Percentiles rank a stretch among this genome's conserved stretches.
Evolutionary conservation across 2,329 filamentous ascomycete genomes (phyloP).

Genomic region (Elsinoe fawcettii): DNA sequence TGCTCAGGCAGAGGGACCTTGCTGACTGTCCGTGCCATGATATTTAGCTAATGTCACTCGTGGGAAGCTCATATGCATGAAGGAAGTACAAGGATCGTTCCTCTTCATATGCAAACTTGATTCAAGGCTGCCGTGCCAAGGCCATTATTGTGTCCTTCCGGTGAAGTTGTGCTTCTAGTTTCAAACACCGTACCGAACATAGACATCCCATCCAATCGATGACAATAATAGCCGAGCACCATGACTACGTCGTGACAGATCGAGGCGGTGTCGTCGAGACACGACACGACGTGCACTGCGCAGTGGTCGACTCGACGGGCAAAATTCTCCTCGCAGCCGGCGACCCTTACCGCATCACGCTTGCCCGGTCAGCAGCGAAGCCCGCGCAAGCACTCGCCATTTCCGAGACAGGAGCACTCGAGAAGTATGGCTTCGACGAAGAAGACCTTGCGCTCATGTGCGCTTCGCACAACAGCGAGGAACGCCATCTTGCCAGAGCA

Average conservation of each 20-base stretch:
- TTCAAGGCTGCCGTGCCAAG: too few species aligned
- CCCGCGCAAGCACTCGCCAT: constrained; percentile 40
- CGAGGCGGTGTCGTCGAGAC: neutral
- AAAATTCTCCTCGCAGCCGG: constrained; percentile 36
- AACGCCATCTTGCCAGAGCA: constrained; percentile 34
- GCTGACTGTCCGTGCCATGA: neutral
- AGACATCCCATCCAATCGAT: neutral
- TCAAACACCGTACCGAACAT: too few species aligned
- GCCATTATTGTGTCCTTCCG: too few species aligned
- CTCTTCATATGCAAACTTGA: too few species aligned
- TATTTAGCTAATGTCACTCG: too few species aligned
- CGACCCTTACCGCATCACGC: constrained; percentile 36
- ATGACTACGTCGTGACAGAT: neutral
- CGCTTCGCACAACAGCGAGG: constrained; percentile 42
- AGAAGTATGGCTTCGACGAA: constrained; percentile 33
- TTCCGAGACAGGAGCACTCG: constrained; percentile 35
- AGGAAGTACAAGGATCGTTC: too few species aligned
- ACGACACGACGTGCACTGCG: constrained; percentile 37
- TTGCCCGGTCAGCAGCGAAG: constrained; percentile 42
- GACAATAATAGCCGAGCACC: neutral
- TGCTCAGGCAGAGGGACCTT: neutral
- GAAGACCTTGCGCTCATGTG: constrained; percentile 42
- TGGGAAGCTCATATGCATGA: too few species aligned
- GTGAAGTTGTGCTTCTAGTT: too few species aligned
- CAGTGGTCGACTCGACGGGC: constrained; percentile 27